These are phyloP conservation scores for Knufia fluminis DNA, from an alignment of 2,329 filamentous ascomycete species.

Conservation along the genomic window DNA sequence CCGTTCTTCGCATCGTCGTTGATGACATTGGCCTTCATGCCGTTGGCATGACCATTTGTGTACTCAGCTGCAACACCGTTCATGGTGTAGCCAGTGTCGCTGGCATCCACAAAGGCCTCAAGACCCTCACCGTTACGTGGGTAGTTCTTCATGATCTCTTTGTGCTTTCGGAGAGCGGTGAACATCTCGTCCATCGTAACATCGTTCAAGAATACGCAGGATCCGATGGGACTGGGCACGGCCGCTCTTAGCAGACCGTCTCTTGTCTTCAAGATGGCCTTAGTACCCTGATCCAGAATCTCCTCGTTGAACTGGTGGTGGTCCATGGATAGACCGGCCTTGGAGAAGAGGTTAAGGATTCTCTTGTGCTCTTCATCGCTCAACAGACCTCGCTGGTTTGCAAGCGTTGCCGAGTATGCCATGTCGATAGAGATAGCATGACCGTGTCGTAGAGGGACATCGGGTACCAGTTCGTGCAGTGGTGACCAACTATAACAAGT, in stretches of 20 bases:
- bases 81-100: slow-evolving; percentile 55
- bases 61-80: slow-evolving; percentile 27
- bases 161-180: slow-evolving; percentile 52
- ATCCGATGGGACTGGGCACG: slow-evolving; percentile 58
- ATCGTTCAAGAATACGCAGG: slow-evolving; percentile 61
- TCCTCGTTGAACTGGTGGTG: slow-evolving; percentile 58
- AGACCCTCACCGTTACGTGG: slow-evolving; percentile 56
- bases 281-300: slow-evolving; percentile 55
- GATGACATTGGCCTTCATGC: slow-evolving; percentile 19
- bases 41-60: slow-evolving; percentile 15
- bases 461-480: slow-evolving; percentile 59
- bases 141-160: slow-evolving; percentile 53
- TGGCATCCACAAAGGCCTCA: slow-evolving; percentile 60
- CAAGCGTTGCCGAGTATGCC: slow-evolving; percentile 63
- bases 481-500: slow-evolving; percentile 52
- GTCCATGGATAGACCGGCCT: slow-evolving; percentile 62
- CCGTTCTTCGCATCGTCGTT: slow-evolving; percentile 16
- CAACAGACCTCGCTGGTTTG: slow-evolving; percentile 53
- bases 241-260: slow-evolving; percentile 60
- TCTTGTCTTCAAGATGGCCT: slow-evolving; percentile 61
- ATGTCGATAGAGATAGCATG: slow-evolving; percentile 69
- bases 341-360: slow-evolving; percentile 58
- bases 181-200: slow-evolving; percentile 54
- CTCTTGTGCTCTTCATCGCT: slow-evolving; percentile 51
- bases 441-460: slow-evolving; percentile 60